phyloP scores from a whole-genome alignment of 1,284 basidiomycete species.

The Sporisorium scitamineum region DNA sequence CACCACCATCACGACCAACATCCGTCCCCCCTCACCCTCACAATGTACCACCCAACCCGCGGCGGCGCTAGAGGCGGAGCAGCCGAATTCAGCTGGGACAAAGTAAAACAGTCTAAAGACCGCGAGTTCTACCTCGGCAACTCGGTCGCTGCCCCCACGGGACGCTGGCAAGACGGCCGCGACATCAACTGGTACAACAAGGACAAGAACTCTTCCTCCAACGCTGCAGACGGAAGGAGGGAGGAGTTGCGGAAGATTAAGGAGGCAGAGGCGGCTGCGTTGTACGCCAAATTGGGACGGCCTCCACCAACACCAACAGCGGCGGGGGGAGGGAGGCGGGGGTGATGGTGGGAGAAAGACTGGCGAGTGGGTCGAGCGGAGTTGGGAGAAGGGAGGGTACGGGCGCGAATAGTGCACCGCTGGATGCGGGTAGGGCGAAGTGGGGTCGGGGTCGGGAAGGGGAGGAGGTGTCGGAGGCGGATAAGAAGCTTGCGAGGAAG shows the following conservation, averaged over 20 bases:
- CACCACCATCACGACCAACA: background rate
- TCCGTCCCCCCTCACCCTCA: background rate
- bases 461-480: conserved; percentile 36
- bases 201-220: conserved; percentile 26
- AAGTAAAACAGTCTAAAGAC: conserved; percentile 62
- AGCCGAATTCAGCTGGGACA: conserved; percentile 67
- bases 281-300: conserved; percentile 52
- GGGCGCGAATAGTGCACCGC: conserved; percentile 45
- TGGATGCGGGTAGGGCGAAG: conserved; percentile 21
- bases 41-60: conserved; percentile 35
- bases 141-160: conserved; percentile 65
- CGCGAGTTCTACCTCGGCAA: conserved; percentile 68
- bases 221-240: conserved; percentile 41
- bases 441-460: conserved; percentile 29
- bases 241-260: conserved; percentile 62
- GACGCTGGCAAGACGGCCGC: conserved; percentile 65
- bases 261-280: conserved; percentile 59
- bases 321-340: background rate
- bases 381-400: conserved; percentile 30
- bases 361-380: conserved; percentile 31
- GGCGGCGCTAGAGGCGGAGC: conserved; percentile 66
- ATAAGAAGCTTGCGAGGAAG: conserved; percentile 54
- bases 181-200: conserved; percentile 69
- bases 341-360: conserved; percentile 31
- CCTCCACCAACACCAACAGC: conserved; percentile 31